Percentiles rank a stretch among this genome's conserved stretches.
These are phyloP conservation scores for Gossypium arboreum DNA, from an alignment of 345 rosid genomes.

Conservation along the genomic window DNA sequence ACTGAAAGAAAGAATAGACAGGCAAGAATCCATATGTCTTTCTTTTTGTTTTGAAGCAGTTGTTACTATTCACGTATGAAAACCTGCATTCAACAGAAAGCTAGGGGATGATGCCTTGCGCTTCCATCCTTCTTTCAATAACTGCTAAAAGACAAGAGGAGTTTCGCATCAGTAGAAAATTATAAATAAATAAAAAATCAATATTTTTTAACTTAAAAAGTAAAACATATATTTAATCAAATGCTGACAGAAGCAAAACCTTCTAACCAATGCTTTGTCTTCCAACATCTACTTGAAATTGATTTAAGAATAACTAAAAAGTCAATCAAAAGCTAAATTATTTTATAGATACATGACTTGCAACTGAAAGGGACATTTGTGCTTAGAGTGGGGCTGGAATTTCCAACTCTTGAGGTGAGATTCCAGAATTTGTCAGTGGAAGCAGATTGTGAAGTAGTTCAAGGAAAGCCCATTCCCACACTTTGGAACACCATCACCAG, in stretches of 20 bases:
- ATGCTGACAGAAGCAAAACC: not conserved
- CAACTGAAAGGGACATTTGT: not conserved
- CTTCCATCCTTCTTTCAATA: not conserved
- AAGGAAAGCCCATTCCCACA: constrained; percentile 38
- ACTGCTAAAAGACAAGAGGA: not conserved
- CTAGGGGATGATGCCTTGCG: not conserved
- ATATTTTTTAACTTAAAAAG: not conserved
- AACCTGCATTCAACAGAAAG: not conserved
- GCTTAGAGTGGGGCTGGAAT: constrained; percentile 33
- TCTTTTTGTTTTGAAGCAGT: too few relatives aligned
- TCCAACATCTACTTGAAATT: not conserved
- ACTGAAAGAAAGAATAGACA: constrained; percentile 34
- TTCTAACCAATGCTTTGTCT: not conserved
- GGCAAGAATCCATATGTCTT: constrained; percentile 17
- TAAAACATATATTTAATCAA: not conserved
- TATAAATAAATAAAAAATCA: not conserved
- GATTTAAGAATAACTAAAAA: not conserved
- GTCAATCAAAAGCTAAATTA: not conserved
- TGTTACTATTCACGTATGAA: not conserved
- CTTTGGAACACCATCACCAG: constrained; percentile 35
- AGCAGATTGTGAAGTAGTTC: constrained; percentile 33
- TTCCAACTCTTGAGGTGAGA: constrained; percentile 38
- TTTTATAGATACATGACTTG: not conserved
- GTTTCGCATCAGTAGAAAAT: not conserved
- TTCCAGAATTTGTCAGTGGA: constrained; percentile 30